phyloP scores from a whole-genome alignment of 1,139 yeast species.

The Yamadazyma trypodendri region DNA sequence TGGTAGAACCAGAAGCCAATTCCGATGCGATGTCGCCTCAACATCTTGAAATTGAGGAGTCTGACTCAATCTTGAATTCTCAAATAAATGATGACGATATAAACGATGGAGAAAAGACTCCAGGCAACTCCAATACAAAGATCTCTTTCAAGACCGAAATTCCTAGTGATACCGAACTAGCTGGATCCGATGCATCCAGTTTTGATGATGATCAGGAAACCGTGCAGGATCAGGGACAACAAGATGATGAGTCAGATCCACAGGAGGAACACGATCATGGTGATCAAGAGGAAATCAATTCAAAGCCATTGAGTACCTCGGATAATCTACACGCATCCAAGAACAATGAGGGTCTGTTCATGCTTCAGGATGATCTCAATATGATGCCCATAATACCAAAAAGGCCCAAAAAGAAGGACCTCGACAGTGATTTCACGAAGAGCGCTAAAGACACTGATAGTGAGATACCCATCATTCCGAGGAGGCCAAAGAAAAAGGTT shows the following conservation, averaged over 20 bases:
- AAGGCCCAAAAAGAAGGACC: slow-evolving; percentile 12
- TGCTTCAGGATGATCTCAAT: background rate
- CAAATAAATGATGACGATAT: slow-evolving; percentile 1
- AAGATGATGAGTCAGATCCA: background rate
- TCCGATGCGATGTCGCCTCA: background rate
- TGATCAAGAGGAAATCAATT: too few relatives aligned
- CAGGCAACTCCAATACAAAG: slow-evolving; percentile 34
- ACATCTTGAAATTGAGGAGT: background rate
- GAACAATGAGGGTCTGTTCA: too few relatives aligned
- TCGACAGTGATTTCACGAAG: slow-evolving; percentile 5
- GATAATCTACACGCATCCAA: too few relatives aligned
- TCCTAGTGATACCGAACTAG: slow-evolving; percentile 18
- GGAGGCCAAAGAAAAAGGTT: slow-evolving; percentile 4
- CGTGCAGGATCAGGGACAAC: slow-evolving; percentile 27
- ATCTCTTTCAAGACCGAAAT: slow-evolving; percentile 31
- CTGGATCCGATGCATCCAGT: slow-evolving; percentile 20
- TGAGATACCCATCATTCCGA: slow-evolving; percentile 12
- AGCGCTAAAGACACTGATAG: slow-evolving; percentile 14
- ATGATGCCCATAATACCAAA: slow-evolving; percentile 17
- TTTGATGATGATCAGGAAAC: slow-evolving; percentile 39
- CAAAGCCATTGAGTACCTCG: background rate
- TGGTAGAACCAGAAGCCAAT: background rate
- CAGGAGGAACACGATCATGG: background rate
- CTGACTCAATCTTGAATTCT: slow-evolving; percentile 3
- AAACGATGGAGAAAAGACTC: slow-evolving; percentile 36